A percentile compares a stretch with the other conserved stretches of the same genome.
Evolutionary conservation across 495 filamentous ascomycete species (phyloP).

Genomic region (Penicillium atrosanguineum): DNA sequence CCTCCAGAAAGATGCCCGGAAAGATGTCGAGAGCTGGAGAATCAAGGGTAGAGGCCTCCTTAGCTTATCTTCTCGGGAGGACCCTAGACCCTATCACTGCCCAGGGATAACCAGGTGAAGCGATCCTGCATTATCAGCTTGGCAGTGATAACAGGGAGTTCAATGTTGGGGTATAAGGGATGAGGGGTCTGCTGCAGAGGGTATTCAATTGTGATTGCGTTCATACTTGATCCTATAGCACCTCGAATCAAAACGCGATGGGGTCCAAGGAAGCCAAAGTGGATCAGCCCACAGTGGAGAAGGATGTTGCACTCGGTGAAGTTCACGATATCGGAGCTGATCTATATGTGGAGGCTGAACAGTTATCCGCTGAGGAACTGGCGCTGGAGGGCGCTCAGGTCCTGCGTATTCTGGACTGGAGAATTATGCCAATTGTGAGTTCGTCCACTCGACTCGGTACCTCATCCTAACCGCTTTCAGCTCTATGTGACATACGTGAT

Average conservation of each 20-base stretch:
- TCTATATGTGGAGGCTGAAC: slow-evolving; percentile 31
- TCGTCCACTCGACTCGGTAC: neutral
- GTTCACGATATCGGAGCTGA: slow-evolving; percentile 31
- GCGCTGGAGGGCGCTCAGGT: slow-evolving; percentile 31
- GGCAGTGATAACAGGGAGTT: slow-evolving; percentile 17
- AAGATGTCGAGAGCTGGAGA: too few relatives aligned
- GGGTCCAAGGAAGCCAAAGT: slow-evolving; percentile 21
- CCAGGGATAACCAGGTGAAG: slow-evolving; percentile 1
- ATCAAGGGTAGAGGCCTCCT: too few relatives aligned
- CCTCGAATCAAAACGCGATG: neutral
- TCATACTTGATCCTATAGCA: neutral
- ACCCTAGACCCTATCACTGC: neutral
- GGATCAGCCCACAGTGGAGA: slow-evolving; percentile 19
- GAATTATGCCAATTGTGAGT: slow-evolving; percentile 35
- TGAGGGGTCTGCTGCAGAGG: neutral
- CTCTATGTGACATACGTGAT: slow-evolving; percentile 39
- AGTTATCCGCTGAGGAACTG: slow-evolving; percentile 31
- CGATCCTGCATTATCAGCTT: slow-evolving; percentile 14
- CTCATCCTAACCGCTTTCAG: slow-evolving; percentile 9
- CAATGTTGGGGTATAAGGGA: slow-evolving; percentile 1
- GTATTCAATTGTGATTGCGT: neutral
- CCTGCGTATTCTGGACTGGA: slow-evolving; percentile 33
- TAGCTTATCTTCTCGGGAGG: too few relatives aligned
- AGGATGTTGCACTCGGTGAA: slow-evolving; percentile 23
- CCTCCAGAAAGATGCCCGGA: too few relatives aligned